A percentile compares a stretch with the other conserved stretches of the same genome.
phyloP scores from a whole-genome alignment of 768 basidiomycete species.

The Termitomyces sp. region DNA sequence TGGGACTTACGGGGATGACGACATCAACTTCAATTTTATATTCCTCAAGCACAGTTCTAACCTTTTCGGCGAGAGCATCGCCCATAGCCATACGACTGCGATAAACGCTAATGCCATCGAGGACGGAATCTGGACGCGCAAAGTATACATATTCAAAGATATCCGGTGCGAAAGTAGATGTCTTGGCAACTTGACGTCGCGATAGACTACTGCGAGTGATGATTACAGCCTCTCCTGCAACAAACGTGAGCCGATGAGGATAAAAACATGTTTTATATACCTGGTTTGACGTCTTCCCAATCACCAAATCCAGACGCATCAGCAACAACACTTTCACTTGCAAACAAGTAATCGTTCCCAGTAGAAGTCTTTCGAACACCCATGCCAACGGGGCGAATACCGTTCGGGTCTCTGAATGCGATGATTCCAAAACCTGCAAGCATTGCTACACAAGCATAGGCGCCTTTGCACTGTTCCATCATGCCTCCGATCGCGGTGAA shows the following conservation, averaged over 20 bases:
- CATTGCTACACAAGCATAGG: conserved; percentile 99
- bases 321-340: conserved; percentile 95
- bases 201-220: conserved; percentile 80
- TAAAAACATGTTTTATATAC: conserved; percentile 30
- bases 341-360: conserved; percentile 83
- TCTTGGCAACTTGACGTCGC: conserved; percentile 65
- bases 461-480: conserved; percentile 86
- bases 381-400: conserved; percentile 91
- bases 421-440: conserved; percentile 98
- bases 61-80: conserved; percentile 87
- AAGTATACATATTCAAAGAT: conserved; percentile 99
- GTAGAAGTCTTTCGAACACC: conserved; percentile 55
- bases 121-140: conserved; percentile 94
- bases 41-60: conserved; percentile 63
- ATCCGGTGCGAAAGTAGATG: conserved; percentile 86
- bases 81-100: conserved; percentile 99
- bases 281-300: conserved; percentile 93
- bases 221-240: conserved; percentile 88
- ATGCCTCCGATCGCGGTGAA: conserved; percentile 90
- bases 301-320: conserved; percentile 88
- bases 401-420: conserved; percentile 96
- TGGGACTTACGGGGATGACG: conserved; percentile 77
- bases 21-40: conserved; percentile 81
- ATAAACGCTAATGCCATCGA: conserved; percentile 97
- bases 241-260: neutral